A percentile compares a stretch with the other conserved stretches of the same genome.
Conservation (phyloP, 371 early-diverging fungal species). For the Circinella minor region DNA sequence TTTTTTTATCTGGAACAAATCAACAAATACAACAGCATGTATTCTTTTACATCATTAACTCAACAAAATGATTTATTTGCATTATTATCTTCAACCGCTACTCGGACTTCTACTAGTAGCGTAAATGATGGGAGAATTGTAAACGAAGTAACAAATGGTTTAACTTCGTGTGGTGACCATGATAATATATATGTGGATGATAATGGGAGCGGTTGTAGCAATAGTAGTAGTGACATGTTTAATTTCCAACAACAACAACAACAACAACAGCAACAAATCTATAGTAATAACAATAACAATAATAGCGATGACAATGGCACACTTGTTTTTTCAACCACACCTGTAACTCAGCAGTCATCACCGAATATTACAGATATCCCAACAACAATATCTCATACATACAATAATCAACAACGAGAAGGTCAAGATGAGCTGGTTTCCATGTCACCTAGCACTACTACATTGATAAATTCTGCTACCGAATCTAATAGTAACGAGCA, state of each 20-base stretch:
- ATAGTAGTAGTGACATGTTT: background rate
- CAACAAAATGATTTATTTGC: background rate
- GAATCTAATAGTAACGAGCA: too few relatives aligned
- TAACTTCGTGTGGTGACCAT: too few relatives aligned
- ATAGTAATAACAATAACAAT: background rate
- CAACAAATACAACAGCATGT: background rate
- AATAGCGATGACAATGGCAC: background rate
- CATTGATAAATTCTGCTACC: too few relatives aligned
- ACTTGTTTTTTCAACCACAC: background rate
- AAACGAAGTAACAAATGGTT: background rate
- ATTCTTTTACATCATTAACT: background rate
- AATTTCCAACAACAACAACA: background rate
- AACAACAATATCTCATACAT: too few relatives aligned
- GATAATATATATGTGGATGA: background rate
- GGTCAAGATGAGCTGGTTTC: too few relatives aligned
- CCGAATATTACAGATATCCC: too few relatives aligned
- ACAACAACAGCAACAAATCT: background rate
- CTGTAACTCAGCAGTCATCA: too few relatives aligned
- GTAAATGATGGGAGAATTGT: background rate
- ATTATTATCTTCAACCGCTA: background rate
- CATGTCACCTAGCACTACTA: too few relatives aligned
- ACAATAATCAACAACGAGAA: too few relatives aligned
- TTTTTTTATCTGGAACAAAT: background rate
- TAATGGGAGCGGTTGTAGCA: background rate
- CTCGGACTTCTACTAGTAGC: background rate